A percentile compares a stretch with the other conserved stretches of the same genome.
Evolutionary conservation across 176 grass and related monocot genomes (phyloP).

Genomic region (Puya raimondii): DNA sequence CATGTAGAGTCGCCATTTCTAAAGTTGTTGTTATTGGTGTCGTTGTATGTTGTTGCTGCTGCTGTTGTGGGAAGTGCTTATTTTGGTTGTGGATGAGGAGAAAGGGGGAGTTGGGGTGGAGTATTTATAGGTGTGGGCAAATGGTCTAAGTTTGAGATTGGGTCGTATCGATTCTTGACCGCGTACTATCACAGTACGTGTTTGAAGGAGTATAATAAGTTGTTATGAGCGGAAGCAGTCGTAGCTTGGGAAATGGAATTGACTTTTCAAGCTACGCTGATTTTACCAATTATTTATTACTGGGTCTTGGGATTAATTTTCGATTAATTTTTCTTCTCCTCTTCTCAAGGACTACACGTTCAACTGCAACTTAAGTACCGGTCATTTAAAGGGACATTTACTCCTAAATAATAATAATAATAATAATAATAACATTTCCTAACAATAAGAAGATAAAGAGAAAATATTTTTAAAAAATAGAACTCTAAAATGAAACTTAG

Average conservation of each 20-base stretch:
- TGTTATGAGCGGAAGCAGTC: background rate
- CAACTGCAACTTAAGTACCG: no score
- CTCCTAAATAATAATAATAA: no score
- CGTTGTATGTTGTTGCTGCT: background rate
- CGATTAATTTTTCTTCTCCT: no score
- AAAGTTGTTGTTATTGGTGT: background rate
- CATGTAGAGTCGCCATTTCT: background rate
- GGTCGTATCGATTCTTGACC: background rate
- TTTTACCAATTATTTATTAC: no score
- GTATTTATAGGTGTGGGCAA: background rate
- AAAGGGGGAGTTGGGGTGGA: background rate
- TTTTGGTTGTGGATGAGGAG: background rate
- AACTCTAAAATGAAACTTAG: no score
- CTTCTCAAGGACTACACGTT: no score
- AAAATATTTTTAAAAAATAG: no score
- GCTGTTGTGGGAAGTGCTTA: background rate
- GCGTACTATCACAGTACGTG: background rate
- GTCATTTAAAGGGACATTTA: no score
- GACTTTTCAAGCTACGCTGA: background rate
- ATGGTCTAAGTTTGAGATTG: background rate
- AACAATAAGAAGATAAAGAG: no score
- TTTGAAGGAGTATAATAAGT: background rate
- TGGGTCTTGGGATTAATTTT: no score
- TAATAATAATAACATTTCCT: no score
- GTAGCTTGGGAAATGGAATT: background rate